Base-by-base conservation (phyloP, 2,329 filamentous ascomycete genomes). In the Pseudocercospora ulei region DNA sequence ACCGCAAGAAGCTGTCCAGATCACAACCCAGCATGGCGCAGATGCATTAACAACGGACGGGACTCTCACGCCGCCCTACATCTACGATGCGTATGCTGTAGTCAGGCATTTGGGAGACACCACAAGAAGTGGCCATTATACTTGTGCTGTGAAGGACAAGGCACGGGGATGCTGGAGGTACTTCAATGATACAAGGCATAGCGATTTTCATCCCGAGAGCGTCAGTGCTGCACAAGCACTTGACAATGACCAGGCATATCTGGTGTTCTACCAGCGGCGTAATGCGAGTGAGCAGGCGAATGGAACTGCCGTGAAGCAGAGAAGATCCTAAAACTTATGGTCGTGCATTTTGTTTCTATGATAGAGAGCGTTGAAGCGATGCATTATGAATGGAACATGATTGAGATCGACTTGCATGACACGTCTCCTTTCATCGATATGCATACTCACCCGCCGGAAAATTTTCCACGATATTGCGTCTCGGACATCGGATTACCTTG, bases 51-150 rank as follows among this genome's bases (percentile, higher is more conserved):
- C 64, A 31, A 42, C 39, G 7, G 48, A 44, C 13, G 35, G 38
- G 11, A 57, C 58, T 1, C 68, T 68, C 61, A 65, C 61, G 8
- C 63, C 64, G 1, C 79, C 82, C 0, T 85, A 82, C 55, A 65
- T 68, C 3, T 98, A 95, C 60, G 80, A 93, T 56, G 79, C 82
- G 36, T 95, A 93, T 57, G 88, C 79, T 2, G 80, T 95, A 4
- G 75, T 92, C 38, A 71, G 82, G 46, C 87, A 95, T 59, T 62
- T 74, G 3, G 87, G 87, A 13, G 65, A 65, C 1, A 76, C 70
- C 1, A 67, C 82, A 36, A 73, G 75, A 23, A 75, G 73, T 35
- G 87, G 87, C 0, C 87, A 95, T 62, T 95, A 95, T 59, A 78
- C 80, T 37, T 72, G 78, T 3, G 76, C 81, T 17, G 64, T 65